Base-by-base conservation (phyloP, 176 grass and related monocot species). In the Cenchrus purpureus region DNA sequence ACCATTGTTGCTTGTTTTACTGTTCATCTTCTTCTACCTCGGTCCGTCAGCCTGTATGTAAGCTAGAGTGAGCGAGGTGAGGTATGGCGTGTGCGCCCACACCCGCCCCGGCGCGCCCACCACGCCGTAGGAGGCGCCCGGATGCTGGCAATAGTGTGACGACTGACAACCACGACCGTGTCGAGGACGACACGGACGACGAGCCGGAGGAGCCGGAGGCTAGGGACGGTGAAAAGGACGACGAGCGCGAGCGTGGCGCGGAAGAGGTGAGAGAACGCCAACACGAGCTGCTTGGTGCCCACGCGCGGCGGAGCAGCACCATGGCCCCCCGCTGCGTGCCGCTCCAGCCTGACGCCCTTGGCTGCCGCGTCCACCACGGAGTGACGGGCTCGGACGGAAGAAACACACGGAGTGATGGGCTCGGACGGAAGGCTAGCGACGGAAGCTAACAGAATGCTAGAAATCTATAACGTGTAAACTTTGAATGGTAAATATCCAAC, bases 201-300 rank as follows among this genome's bases (percentile, higher is more conserved):
- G 34, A 34, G 34, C 34, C 34, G 34, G 34, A 40, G 4, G 73
- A 8, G 34, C 3, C 7, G 10, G 85, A 4, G 61, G 95, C 86
- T 65, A 89, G 83, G 93, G 49, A 91, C 74, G 22, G 92, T 86
- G 87, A 95, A 90, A 68, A 93, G 82, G 58, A 90, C 71, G 69
- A 94, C 88, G 76, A 95, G 93, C 12, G 80, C 76, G 76, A 98
- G 82, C 71, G 91, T 91, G 76, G 92, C 82, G 71, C 91, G 87
- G 52, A 95, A 84, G 51, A 95, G 69, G 53, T 86, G 83, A 10
- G 91, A 93, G 46, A 87, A 92, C 15, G 91, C 83, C 15, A 90
- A 83, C 42, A 86, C 74, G 69, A 95, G 70, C 63, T 95, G 50
- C 74, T 90, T 95, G 54, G 85, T 74, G n/a, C 85, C 85, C 29